Percentiles rank a stretch among this genome's conserved stretches.
Conservation (phyloP, 1,284 basidiomycete species). For the Inonotus hispidus region DNA sequence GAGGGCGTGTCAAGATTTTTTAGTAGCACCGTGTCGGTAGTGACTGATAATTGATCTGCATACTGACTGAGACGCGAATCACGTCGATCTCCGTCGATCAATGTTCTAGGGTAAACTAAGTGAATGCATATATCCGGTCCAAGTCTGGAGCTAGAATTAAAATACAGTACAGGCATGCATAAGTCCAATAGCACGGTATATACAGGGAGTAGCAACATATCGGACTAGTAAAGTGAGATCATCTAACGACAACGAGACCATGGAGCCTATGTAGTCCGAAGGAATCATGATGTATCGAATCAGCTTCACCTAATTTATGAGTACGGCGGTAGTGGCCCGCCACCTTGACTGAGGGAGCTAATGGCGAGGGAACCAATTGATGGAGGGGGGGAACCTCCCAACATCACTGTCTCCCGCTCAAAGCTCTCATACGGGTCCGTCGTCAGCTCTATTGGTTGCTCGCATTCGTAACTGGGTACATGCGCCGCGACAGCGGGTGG, state of each 20-base stretch:
- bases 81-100: not conserved
- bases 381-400: slow-evolving; percentile 5
- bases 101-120: not conserved
- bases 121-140: not conserved
- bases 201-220: too few relatives aligned
- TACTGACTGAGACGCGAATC: not conserved
- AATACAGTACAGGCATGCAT: too few relatives aligned
- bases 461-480: slow-evolving; percentile 36
- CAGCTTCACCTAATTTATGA: not conserved
- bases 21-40: not conserved
- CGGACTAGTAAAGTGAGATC: too few relatives aligned
- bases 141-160: too few relatives aligned
- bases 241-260: too few relatives aligned
- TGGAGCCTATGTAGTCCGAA: not conserved
- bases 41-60: too few relatives aligned
- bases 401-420: slow-evolving; percentile 4
- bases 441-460: slow-evolving; percentile 35
- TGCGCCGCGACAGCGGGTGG: slow-evolving; percentile 30
- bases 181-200: too few relatives aligned
- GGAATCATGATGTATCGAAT: not conserved
- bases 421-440: slow-evolving; percentile 36
- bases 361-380: slow-evolving; percentile 2
- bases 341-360: not conserved
- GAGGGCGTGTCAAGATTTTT: not conserved
- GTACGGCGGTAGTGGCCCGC: not conserved